phyloP scores from a whole-genome alignment of 306 rosid genomes.

The Cicer yamashitae region DNA sequence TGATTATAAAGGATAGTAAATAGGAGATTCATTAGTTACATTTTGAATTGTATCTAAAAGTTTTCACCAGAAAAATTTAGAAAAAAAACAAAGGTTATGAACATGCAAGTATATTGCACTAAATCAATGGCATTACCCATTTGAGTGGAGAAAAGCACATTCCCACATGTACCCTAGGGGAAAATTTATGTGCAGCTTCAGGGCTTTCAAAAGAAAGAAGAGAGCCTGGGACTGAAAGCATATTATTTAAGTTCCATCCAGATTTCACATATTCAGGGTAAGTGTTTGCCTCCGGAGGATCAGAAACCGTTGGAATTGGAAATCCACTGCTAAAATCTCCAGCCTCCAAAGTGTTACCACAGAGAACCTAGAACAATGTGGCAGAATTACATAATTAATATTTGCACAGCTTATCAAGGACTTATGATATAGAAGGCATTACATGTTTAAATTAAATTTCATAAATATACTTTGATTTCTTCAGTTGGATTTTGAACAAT shows the following conservation, averaged over 20 bases:
- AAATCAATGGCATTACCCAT: slow-evolving; percentile 66
- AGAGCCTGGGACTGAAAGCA: slow-evolving; percentile 63
- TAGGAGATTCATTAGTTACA: slow-evolving; percentile 14
- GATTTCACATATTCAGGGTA: slow-evolving; percentile 58
- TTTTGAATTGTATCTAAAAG: slow-evolving; percentile 3
- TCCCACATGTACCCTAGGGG: slow-evolving; percentile 67
- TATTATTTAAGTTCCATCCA: slow-evolving; percentile 86
- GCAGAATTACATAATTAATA: slow-evolving; percentile 45
- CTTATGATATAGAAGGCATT: slow-evolving; percentile 42
- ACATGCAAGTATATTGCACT: slow-evolving; percentile 18
- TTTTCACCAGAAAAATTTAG: slow-evolving; percentile 24
- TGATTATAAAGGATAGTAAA: slow-evolving; percentile 12
- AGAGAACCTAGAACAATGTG: slow-evolving; percentile 65
- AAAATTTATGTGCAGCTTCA: slow-evolving; percentile 50
- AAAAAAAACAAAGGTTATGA: slow-evolving; percentile 31
- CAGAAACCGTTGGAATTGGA: slow-evolving; percentile 60
- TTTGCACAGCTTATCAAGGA: slow-evolving; percentile 42
- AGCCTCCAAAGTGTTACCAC: slow-evolving; percentile 51
- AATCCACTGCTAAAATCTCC: slow-evolving; percentile 71
- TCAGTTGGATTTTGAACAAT: slow-evolving; percentile 80
- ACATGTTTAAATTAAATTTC: slow-evolving; percentile 25
- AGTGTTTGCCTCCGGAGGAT: slow-evolving; percentile 39
- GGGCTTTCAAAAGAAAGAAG: slow-evolving; percentile 82
- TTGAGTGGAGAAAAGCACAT: slow-evolving; percentile 79
- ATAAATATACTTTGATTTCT: slow-evolving; percentile 73